phyloP scores from a whole-genome alignment of 345 rosid species.

The Gossypium arboreum region DNA sequence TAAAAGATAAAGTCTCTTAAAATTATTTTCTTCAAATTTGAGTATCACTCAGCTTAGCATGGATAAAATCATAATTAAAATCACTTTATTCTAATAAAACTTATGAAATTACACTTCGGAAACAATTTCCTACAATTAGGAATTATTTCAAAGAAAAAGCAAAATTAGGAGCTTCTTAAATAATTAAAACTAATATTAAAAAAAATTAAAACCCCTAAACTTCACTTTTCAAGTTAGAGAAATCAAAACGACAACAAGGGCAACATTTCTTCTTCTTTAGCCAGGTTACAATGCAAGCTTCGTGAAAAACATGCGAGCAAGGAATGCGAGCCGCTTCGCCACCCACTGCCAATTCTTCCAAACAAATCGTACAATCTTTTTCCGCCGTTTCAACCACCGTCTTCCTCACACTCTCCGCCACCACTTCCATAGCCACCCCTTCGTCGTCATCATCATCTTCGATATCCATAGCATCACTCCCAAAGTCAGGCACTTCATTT shows the following conservation, averaged over 20 bases:
- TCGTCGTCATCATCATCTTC: neutral
- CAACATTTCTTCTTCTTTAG: slow-evolving; percentile 8
- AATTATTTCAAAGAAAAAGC: neutral
- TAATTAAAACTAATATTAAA: no score
- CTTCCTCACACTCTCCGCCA: neutral
- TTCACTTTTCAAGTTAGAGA: neutral
- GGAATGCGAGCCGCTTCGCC: slow-evolving; percentile 1
- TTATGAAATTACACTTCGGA: neutral
- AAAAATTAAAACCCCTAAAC: neutral
- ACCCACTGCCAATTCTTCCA: slow-evolving; percentile 7
- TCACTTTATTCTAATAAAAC: neutral
- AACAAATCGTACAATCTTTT: slow-evolving; percentile 6
- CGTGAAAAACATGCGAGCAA: slow-evolving; percentile 11
- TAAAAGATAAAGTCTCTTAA: no score
- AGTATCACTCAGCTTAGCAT: no score
- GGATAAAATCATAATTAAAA: no score
- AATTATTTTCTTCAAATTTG: no score
- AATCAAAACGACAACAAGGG: slow-evolving; percentile 13
- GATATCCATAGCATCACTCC: neutral
- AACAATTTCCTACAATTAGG: neutral
- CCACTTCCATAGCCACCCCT: neutral
- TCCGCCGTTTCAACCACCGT: neutral
- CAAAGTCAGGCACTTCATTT: neutral
- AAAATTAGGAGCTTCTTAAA: neutral
- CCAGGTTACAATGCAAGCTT: neutral